These are phyloP conservation scores for Obelidium mucronatum DNA, from an alignment of 192 early-diverging fungal species.

Conservation along the genomic window DNA sequence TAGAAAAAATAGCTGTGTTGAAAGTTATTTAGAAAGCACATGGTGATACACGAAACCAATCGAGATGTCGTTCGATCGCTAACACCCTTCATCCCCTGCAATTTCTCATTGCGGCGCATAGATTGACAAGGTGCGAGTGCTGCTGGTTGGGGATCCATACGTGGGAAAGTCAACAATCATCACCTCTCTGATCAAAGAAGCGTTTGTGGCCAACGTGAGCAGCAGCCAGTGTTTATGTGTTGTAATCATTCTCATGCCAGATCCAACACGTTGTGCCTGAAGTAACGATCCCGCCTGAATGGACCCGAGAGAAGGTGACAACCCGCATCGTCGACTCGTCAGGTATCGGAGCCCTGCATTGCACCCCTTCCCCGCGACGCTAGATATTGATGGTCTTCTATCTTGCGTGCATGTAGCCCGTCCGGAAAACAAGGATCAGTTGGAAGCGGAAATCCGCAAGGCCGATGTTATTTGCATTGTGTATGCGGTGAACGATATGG, in stretches of 20 bases:
- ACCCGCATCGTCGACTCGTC: conserved; percentile 99
- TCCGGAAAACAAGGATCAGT: conserved; percentile 84
- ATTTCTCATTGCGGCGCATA: not conserved
- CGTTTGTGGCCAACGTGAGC: conserved; percentile 89
- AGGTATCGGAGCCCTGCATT: conserved; percentile 47
- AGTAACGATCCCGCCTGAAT: conserved; percentile 99
- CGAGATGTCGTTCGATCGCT: not conserved
- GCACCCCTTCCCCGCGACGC: not conserved
- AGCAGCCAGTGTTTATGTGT: not conserved
- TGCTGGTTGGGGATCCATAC: conserved; percentile 91
- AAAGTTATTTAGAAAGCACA: too few species aligned
- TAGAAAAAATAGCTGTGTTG: too few species aligned
- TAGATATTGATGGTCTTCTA: not conserved
- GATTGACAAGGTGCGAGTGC: conserved; percentile 74
- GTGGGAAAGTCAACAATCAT: conserved; percentile 95
- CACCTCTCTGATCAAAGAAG: conserved; percentile 96
- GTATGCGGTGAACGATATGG: conserved; percentile 87
- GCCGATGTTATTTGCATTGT: conserved; percentile 99
- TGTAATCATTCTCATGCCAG: conserved; percentile 42
- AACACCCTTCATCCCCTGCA: not conserved
- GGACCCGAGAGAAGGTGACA: conserved; percentile 94
- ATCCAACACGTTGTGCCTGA: conserved; percentile 99
- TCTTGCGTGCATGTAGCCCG: too few species aligned
- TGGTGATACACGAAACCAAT: too few species aligned
- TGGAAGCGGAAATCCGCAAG: conserved; percentile 94